A percentile compares a stretch with the other conserved stretches of the same genome.
Evolutionary conservation across 2,329 filamentous ascomycete genomes (phyloP).

Genomic region (Leptographium lundbergii): DNA sequence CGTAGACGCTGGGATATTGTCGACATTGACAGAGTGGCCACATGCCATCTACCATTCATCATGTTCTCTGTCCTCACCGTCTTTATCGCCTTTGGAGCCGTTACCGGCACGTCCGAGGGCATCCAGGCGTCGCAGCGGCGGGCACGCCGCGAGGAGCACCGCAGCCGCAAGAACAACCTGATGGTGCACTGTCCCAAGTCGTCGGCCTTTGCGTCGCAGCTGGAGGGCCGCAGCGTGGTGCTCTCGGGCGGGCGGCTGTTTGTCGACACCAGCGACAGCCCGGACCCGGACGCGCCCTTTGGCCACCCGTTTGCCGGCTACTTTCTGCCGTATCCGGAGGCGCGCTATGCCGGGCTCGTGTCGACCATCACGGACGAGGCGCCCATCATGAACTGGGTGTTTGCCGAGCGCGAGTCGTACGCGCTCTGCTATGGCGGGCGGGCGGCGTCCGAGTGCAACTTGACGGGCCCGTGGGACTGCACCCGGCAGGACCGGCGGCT

Average conservation of each 20-base stretch:
- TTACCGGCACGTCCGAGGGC: conserved; percentile 32
- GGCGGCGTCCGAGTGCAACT: conserved; percentile 26
- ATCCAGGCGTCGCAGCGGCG: conserved; percentile 34
- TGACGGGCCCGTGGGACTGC: conserved; percentile 37
- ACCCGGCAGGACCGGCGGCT: conserved; percentile 38
- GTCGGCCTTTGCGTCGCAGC: conserved; percentile 27
- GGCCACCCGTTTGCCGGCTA: conserved; percentile 44
- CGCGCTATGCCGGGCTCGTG: conserved; percentile 31
- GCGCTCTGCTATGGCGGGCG: conserved; percentile 34
- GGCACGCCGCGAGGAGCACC: conserved; percentile 31
- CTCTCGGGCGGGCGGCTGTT: conserved; percentile 31
- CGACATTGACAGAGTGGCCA: too few relatives aligned
- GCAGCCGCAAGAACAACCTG: conserved; percentile 33
- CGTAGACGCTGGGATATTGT: too few relatives aligned
- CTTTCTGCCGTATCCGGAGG: conserved; percentile 43
- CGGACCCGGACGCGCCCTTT: conserved; percentile 16
- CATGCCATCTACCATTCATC: neutral
- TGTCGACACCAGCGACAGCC: conserved; percentile 30
- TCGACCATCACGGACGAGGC: conserved; percentile 35
- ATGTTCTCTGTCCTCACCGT: conserved; percentile 16
- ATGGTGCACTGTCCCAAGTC: conserved; percentile 33
- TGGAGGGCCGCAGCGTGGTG: conserved; percentile 32
- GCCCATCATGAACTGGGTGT: conserved; percentile 39
- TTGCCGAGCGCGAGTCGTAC: conserved; percentile 30
- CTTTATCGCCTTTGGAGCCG: conserved; percentile 27